Evolutionary conservation across 345 rosid species (phyloP), one percentile per base, ranked within the genome.

Genomic region (Populus deltoides): DNA sequence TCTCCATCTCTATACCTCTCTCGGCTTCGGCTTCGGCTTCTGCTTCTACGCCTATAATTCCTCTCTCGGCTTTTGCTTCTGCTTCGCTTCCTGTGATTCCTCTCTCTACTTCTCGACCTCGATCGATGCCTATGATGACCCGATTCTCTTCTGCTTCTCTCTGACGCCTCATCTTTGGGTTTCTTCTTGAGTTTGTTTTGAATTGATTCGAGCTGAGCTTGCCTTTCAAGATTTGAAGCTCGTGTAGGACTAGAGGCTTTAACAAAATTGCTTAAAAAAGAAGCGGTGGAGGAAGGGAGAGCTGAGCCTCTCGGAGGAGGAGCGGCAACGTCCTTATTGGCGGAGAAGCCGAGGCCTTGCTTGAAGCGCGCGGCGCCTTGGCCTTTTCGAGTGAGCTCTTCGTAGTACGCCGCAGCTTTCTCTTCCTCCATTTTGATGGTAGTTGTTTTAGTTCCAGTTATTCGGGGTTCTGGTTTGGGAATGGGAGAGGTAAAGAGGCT

Each of bases 341-440:
- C 74, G 65, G 97, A 89, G 83, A 93, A 93, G 7, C 99, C 98
- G 18, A 95, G 94, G 43, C 99, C 99, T 88, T 90, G 97, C 86
- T 95, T 93, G 90, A 93, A 95, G 13, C 97, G 86, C 38, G 99
- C 99, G 61, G 99, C 98, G 53, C 97, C 99, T 85, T 88, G 92
- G 53, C 98, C 99, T 84, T 86, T 92, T 25, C 94, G 90, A 3
- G 90, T 91, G 59, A 92, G 94, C 83, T 93, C 97, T 24, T 93
- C 81, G 45, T 79, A 79, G 81, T 79, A 79, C 5, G 81, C 77
- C 8, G 57, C 76, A 16, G 81, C 81, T 66, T 79, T 79, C 22
- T 17, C 81, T 67, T 79, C 81, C 73, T 79, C 77, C 81, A 79
- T 79, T 55, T 73, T 67, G 31, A 13, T 2, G 0, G 4, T 20